A percentile compares a stretch with the other conserved stretches of the same genome.
Conservation (phyloP, 345 rosid species). For the Clarkia xantiana region DNA sequence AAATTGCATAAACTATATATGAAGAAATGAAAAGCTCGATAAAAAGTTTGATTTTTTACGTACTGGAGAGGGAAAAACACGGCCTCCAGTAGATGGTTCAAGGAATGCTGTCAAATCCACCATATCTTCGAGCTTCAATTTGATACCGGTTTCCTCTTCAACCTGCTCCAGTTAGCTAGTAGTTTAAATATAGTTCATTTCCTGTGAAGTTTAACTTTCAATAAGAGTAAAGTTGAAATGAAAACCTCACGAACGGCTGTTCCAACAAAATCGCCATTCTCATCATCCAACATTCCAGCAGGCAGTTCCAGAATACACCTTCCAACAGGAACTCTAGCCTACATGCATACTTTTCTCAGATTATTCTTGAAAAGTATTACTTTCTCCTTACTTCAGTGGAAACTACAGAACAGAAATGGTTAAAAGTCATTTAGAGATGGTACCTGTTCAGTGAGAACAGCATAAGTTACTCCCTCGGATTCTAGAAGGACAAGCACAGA, state of each 20-base stretch:
- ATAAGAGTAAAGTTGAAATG: neutral
- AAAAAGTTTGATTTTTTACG: neutral
- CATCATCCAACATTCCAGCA: constrained; percentile 93
- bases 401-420: no score
- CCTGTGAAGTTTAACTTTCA: no score
- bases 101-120: constrained; percentile 81
- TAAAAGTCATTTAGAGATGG: neutral
- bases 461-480: constrained; percentile 49
- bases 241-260: constrained; percentile 86
- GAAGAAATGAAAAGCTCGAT: no score
- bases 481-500: constrained; percentile 74
- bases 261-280: constrained; percentile 71
- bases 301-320: constrained; percentile 69
- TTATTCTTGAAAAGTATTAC: no score
- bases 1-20: no score
- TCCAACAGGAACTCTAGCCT: constrained; percentile 88
- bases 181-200: neutral
- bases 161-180: constrained; percentile 26
- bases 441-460: constrained; percentile 93
- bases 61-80: constrained; percentile 73
- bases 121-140: constrained; percentile 53
- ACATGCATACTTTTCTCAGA: constrained; percentile 6
- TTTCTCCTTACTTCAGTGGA: no score
- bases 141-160: constrained; percentile 80
- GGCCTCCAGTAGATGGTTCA: constrained; percentile 52